Conservation (phyloP, 331 rosid species). For the Rosa hybrid region DNA sequence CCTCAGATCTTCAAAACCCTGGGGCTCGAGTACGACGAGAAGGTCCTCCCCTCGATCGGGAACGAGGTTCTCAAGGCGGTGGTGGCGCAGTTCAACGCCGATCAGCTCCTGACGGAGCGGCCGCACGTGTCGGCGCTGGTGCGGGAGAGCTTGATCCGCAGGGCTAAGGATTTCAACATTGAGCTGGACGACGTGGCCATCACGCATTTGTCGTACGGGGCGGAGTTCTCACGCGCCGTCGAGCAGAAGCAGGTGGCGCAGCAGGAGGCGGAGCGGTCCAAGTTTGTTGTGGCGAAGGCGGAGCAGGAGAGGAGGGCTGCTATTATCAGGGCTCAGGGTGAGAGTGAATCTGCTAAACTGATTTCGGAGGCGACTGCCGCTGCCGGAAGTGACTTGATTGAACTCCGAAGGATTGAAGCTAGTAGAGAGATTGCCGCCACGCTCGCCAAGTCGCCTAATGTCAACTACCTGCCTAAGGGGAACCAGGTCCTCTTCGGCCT, state of each 20-base stretch:
- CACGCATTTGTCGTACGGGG: slow-evolving; percentile 76
- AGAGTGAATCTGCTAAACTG: slow-evolving; percentile 80
- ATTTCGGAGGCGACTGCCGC: slow-evolving; percentile 75
- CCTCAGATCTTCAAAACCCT: slow-evolving; percentile 71
- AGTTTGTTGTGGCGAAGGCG: slow-evolving; percentile 84
- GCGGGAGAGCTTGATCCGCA: slow-evolving; percentile 58
- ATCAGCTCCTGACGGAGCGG: slow-evolving; percentile 80
- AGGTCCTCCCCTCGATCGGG: slow-evolving; percentile 84
- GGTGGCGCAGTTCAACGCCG: slow-evolving; percentile 91
- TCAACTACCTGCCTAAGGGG: slow-evolving; percentile 50
- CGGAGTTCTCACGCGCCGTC: slow-evolving; percentile 79
- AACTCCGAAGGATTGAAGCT: slow-evolving; percentile 85
- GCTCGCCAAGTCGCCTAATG: slow-evolving; percentile 75
- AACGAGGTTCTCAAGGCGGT: slow-evolving; percentile 85
- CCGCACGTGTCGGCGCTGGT: slow-evolving; percentile 82
- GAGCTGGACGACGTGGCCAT: slow-evolving; percentile 82
- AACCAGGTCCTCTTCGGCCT: slow-evolving; percentile 45
- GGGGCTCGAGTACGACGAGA: slow-evolving; percentile 90
- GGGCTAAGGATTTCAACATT: slow-evolving; percentile 84
- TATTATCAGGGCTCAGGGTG: slow-evolving; percentile 82
- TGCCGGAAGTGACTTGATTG: slow-evolving; percentile 69
- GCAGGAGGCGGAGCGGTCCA: slow-evolving; percentile 92
- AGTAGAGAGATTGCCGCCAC: slow-evolving; percentile 82
- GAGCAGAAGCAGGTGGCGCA: slow-evolving; percentile 97
- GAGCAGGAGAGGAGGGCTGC: slow-evolving; percentile 96